Percentiles rank a stretch among this genome's conserved stretches.
phyloP scores from a whole-genome alignment of 1,284 basidiomycete genomes.

The Schizopora paradoxa region DNA sequence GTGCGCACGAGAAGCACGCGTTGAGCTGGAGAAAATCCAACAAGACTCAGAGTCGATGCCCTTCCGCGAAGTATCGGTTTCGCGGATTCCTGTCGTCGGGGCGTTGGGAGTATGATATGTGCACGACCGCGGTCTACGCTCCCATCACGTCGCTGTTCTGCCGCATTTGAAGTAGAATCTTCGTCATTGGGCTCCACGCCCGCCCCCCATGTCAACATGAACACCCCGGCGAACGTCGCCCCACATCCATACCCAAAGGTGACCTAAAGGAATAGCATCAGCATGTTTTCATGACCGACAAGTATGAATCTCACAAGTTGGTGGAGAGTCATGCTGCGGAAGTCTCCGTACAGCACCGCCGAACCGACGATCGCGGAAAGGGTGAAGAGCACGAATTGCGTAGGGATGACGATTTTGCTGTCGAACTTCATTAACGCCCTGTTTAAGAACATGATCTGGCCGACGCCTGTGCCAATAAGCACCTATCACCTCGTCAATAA shows the following conservation, averaged over 20 bases:
- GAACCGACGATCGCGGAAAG: slow-evolving; percentile 88
- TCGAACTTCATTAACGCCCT: slow-evolving; percentile 86
- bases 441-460: slow-evolving; percentile 91
- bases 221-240: slow-evolving; percentile 83
- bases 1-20: slow-evolving; percentile 11
- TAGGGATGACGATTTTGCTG: slow-evolving; percentile 85
- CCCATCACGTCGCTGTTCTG: slow-evolving; percentile 29
- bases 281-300: too few relatives aligned
- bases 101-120: slow-evolving; percentile 40
- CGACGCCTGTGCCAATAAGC: slow-evolving; percentile 73
- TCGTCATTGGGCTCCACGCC: slow-evolving; percentile 26
- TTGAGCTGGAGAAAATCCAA: slow-evolving; percentile 69
- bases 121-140: slow-evolving; percentile 39
- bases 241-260: slow-evolving; percentile 83
- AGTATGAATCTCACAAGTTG: too few relatives aligned
- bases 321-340: slow-evolving; percentile 75
- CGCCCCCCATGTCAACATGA: slow-evolving; percentile 62
- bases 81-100: slow-evolving; percentile 20
- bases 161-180: slow-evolving; percentile 23
- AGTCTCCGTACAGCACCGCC: slow-evolving; percentile 91
- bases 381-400: slow-evolving; percentile 90
- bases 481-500: slow-evolving; percentile 40
- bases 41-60: slow-evolving; percentile 51
- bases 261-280: too few relatives aligned
- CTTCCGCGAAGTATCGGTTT: slow-evolving; percentile 41